Base-by-base conservation (phyloP, 768 basidiomycete genomes). In the Leucocoprinus leucothites region DNA sequence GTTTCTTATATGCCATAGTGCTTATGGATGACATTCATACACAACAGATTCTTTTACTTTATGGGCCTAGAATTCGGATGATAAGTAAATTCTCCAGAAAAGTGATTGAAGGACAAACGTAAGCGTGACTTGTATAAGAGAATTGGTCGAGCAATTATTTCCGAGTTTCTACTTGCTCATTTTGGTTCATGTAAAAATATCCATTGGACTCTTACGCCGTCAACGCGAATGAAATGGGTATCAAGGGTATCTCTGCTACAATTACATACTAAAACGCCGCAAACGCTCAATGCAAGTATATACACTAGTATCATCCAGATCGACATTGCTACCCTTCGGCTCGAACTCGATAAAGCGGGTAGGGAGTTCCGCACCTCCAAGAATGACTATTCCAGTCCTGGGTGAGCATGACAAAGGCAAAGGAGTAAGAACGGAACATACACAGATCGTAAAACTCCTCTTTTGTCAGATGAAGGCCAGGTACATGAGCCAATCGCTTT, bases 71-170 rank as follows among this genome's bases (percentile, higher is more conserved):
- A 0, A 76, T 79, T 47, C 70, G 78, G 14, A 63, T 54, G 51
- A 63, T 67, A 16, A 79, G 78, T 57, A 73, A 66, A 43, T 74
- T 78, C 59, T 75, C 74, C 3, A 61, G 72, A 6, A 67, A 64
- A 42, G 69, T 78, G 14, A 36, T 53, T 35, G 52, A 46, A 8
- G 52, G 44, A 11, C 40, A 51, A 36, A n/a, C n/a, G 31, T 31
- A 31, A 11, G 11, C 11, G 6, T 31, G n/a, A n/a, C n/a, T n/a
- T n/a, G n/a, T n/a, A n/a, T n/a, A n/a, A n/a, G n/a, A n/a, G n/a
- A n/a, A n/a, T n/a, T n/a, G n/a, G n/a, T n/a, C n/a, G n/a, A n/a
- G n/a, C n/a, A n/a, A n/a, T n/a, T n/a, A n/a, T n/a, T n/a, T n/a
- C n/a, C n/a, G n/a, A n/a, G n/a, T n/a, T n/a, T n/a, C n/a, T n/a